A percentile compares a stretch with the other conserved stretches of the same genome.
phyloP scores from a whole-genome alignment of 169 alveolate genomes.

The Besnoitia besnoiti region DNA sequence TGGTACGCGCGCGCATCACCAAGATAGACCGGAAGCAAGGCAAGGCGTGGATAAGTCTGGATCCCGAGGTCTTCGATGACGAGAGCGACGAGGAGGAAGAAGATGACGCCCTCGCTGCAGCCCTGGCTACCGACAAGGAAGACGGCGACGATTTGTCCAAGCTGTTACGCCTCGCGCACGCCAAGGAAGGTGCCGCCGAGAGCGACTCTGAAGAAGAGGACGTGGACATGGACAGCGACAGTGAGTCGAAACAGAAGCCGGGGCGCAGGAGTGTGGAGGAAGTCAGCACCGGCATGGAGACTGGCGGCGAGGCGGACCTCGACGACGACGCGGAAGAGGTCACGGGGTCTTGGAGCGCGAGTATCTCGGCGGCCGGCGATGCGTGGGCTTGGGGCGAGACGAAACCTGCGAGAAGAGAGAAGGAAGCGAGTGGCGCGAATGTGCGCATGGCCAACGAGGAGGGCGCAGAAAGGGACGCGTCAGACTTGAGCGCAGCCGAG shows the following conservation, averaged over 20 bases:
- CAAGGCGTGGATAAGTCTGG: neutral
- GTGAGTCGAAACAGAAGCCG: neutral
- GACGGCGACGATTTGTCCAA: neutral
- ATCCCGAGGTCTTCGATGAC: neutral
- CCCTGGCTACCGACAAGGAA: neutral
- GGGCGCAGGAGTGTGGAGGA: neutral
- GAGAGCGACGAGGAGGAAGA: neutral
- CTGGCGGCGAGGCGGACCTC: neutral
- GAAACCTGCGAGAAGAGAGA: neutral
- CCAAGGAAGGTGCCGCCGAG: neutral
- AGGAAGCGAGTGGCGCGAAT: neutral
- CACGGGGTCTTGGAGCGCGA: neutral
- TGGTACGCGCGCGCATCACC: conserved; percentile 38
- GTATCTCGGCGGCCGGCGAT: neutral
- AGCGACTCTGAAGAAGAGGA: neutral
- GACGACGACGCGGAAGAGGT: neutral
- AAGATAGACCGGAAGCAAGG: conserved; percentile 7
- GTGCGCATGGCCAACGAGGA: neutral
- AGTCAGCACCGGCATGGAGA: neutral
- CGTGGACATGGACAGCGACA: neutral
- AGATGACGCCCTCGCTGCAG: neutral
- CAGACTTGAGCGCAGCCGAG: neutral
- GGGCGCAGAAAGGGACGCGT: neutral
- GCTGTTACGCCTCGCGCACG: neutral
- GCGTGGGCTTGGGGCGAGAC: neutral